Evolutionary conservation across 2,329 filamentous ascomycete genomes (phyloP).

Genomic region (Myriangium duriaei): DNA sequence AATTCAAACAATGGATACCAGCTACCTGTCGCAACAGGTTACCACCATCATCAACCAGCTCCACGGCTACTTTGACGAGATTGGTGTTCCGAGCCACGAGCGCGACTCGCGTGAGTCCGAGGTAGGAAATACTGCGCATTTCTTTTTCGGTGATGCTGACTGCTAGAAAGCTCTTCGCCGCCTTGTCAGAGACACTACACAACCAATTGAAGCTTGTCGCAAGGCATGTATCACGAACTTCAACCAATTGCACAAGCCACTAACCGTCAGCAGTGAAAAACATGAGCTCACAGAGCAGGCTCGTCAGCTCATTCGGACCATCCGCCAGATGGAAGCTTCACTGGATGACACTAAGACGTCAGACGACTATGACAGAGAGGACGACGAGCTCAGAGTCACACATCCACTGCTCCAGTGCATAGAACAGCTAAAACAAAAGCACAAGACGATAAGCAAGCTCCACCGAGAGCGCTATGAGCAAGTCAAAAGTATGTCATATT

Average conservation of each 20-base stretch:
- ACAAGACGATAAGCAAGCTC: constrained; percentile 62
- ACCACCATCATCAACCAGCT: constrained; percentile 86
- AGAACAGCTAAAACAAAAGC: constrained; percentile 71
- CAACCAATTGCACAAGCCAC: background rate
- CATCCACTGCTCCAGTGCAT: constrained; percentile 75
- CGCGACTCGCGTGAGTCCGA: constrained; percentile 80
- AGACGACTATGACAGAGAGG: constrained; percentile 51
- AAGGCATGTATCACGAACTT: constrained; percentile 32
- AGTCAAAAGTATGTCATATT: constrained; percentile 66
- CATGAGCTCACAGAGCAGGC: constrained; percentile 83
- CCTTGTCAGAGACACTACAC: constrained; percentile 81
- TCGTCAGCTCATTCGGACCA: constrained; percentile 68
- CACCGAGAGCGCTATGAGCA: constrained; percentile 91
- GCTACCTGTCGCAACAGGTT: constrained; percentile 88
- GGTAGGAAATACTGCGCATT: constrained; percentile 47
- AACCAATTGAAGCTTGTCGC: constrained; percentile 79
- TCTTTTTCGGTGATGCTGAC: too few relatives aligned
- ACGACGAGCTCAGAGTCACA: constrained; percentile 61
- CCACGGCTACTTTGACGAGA: constrained; percentile 92
- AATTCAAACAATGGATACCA: constrained; percentile 80
- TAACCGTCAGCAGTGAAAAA: constrained; percentile 52
- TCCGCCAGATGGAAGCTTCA: constrained; percentile 87
- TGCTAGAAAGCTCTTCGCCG: constrained; percentile 64
- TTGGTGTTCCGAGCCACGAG: constrained; percentile 88
- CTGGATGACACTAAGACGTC: constrained; percentile 62